These are phyloP conservation scores for Rusavskia elegans DNA, from an alignment of 495 filamentous ascomycete species.

Conservation along the genomic window DNA sequence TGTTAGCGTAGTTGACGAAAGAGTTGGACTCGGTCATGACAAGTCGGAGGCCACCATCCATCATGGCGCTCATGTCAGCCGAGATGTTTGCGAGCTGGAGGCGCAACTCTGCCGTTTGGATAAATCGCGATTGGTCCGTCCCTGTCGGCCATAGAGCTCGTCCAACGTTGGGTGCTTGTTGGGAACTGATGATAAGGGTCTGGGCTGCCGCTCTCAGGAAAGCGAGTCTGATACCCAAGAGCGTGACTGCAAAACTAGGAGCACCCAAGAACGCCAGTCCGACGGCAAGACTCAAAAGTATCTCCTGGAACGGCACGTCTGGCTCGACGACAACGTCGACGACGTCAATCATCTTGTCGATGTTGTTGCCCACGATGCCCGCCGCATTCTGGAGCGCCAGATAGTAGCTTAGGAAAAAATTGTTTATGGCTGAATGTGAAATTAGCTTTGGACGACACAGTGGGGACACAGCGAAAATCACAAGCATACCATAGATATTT, in stretches of 20 bases:
- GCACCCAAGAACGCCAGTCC: constrained; percentile 9
- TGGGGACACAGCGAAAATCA: background rate
- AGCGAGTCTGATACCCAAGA: background rate
- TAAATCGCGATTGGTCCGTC: constrained; percentile 4
- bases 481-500: constrained; percentile 8
- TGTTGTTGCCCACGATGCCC: background rate
- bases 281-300: constrained; percentile 6
- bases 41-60: constrained; percentile 2
- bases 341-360: constrained; percentile 4
- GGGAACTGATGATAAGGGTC: constrained; percentile 4
- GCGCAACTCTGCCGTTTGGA: constrained; percentile 4
- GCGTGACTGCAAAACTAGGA: constrained; percentile 4
- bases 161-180: constrained; percentile 8
- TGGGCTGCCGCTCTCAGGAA: constrained; percentile 1
- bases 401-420: constrained; percentile 10
- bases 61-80: background rate
- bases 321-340: constrained; percentile 3
- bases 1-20: constrained; percentile 7
- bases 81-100: constrained; percentile 2
- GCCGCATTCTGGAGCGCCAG: constrained; percentile 1
- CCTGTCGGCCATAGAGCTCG: constrained; percentile 9
- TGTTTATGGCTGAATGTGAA: constrained; percentile 7
- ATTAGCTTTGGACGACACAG: background rate
- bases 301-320: background rate
- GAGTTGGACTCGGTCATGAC: constrained; percentile 8